These are phyloP conservation scores for Kalanchoe fedtschenkoi DNA, from an alignment of 164 flowering plant genomes.

Conservation along the genomic window DNA sequence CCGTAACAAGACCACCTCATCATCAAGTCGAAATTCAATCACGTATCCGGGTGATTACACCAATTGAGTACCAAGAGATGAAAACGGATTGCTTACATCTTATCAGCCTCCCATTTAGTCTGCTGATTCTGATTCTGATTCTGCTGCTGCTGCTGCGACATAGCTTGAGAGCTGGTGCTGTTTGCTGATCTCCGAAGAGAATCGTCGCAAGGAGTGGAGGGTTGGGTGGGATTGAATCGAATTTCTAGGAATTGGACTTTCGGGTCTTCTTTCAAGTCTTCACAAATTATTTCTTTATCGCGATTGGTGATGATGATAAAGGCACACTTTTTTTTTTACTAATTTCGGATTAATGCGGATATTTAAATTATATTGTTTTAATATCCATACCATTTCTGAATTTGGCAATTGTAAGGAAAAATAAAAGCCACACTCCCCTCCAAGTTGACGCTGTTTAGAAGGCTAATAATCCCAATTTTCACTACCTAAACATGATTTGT, in stretches of 20 bases:
- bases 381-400: no score
- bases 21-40: background rate
- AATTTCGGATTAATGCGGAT: no score
- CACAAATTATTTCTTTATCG: background rate
- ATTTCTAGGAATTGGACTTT: background rate
- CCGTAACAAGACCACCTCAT: no score
- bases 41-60: background rate
- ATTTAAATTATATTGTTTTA: no score
- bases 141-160: constrained; percentile 2
- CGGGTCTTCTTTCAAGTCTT: background rate
- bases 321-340: no score
- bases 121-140: constrained; percentile 3
- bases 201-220: background rate
- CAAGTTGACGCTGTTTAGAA: no score
- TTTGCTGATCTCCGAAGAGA: background rate
- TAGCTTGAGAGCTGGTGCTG: background rate
- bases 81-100: background rate
- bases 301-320: background rate
- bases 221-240: background rate
- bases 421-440: no score
- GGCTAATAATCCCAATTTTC: no score
- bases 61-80: background rate
- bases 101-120: constrained; percentile 6
- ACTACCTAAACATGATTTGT: no score
- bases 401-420: no score